These are phyloP conservation scores for Mucor plumbeus DNA, from an alignment of 371 early-diverging fungal genomes.

Conservation along the genomic window DNA sequence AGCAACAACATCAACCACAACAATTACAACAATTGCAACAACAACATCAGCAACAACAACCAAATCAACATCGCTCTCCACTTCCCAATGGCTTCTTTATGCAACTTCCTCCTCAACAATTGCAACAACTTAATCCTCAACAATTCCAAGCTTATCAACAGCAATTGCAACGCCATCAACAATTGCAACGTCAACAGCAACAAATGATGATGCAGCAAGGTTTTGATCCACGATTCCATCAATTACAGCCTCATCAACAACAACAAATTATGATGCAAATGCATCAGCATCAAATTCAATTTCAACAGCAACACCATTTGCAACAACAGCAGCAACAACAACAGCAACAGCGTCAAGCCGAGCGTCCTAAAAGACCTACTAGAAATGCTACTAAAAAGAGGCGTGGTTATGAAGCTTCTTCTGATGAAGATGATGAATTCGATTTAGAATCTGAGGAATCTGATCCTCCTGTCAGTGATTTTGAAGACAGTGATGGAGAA, in stretches of 20 bases:
- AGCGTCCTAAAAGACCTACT: slow-evolving; percentile 38
- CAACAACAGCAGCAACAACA: slow-evolving; percentile 31
- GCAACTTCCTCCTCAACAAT: slow-evolving; percentile 21
- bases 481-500: slow-evolving; percentile 37
- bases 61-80: slow-evolving; percentile 29
- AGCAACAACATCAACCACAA: neutral
- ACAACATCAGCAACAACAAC: slow-evolving; percentile 24
- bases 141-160: slow-evolving; percentile 24
- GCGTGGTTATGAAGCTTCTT: slow-evolving; percentile 48
- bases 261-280: slow-evolving; percentile 25
- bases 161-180: slow-evolving; percentile 28
- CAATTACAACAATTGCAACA: slow-evolving; percentile 24
- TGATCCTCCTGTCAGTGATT: slow-evolving; percentile 42
- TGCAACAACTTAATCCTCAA: slow-evolving; percentile 22
- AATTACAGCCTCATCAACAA: slow-evolving; percentile 35
- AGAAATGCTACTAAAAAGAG: slow-evolving; percentile 46
- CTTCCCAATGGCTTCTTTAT: slow-evolving; percentile 28
- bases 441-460: slow-evolving; percentile 28
- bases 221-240: slow-evolving; percentile 21
- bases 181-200: slow-evolving; percentile 23
- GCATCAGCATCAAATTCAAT: slow-evolving; percentile 27
- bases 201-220: slow-evolving; percentile 23
- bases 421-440: slow-evolving; percentile 50
- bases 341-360: slow-evolving; percentile 27
- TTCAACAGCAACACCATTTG: slow-evolving; percentile 32